phyloP scores from a whole-genome alignment of 2,329 filamentous ascomycete species.

The Emergomyces pasteurianus region DNA sequence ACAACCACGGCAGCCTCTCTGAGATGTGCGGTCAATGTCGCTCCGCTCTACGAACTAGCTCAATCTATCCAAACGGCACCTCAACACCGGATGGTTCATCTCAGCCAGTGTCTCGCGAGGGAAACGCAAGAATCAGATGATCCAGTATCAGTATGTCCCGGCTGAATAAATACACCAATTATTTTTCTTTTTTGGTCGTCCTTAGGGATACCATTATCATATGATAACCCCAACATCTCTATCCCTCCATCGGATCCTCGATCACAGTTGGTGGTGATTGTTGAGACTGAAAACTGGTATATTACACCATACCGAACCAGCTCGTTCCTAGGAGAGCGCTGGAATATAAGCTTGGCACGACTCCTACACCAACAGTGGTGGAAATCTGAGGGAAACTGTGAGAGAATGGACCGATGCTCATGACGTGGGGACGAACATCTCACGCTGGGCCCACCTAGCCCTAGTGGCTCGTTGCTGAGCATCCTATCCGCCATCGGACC shows the following conservation, averaged over 20 bases:
- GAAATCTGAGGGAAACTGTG: background rate
- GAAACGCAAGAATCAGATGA: background rate
- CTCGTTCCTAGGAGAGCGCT: background rate
- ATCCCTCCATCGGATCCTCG: background rate
- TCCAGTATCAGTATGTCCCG: background rate
- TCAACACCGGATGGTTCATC: background rate
- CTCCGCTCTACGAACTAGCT: background rate
- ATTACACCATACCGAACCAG: background rate
- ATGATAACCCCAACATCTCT: background rate
- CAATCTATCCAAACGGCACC: background rate
- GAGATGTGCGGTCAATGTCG: background rate
- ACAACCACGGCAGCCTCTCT: background rate
- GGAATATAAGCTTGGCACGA: background rate
- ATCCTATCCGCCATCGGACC: background rate
- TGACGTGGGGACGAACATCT: background rate
- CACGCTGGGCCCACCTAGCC: background rate
- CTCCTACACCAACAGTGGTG: background rate
- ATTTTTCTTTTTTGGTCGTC: no score
- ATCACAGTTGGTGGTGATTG: background rate
- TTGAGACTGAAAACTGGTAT: background rate
- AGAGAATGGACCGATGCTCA: background rate
- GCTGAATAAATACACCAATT: background rate
- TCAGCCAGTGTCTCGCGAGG: background rate
- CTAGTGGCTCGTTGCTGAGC: background rate
- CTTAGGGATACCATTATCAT: background rate